Conservation (phyloP, 139 green algal genomes). For the Penium margaritaceum region DNA sequence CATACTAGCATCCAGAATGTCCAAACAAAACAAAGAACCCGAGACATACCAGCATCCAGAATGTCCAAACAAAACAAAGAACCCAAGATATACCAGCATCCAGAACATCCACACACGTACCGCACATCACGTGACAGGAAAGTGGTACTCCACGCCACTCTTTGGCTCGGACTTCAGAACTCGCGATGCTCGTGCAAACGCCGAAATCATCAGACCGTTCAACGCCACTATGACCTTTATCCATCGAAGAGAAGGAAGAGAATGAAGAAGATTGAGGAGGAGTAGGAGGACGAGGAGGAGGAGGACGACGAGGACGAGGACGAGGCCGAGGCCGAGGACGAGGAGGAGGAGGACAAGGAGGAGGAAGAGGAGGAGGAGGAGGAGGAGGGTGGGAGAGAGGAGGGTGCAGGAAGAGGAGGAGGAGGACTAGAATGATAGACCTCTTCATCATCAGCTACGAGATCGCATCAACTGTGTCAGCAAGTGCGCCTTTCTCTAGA, state of each 20-base stretch:
- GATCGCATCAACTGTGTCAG: not conserved
- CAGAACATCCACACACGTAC: too few species aligned
- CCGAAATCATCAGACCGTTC: conserved; percentile 78
- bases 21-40: too few species aligned
- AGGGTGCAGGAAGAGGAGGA: not conserved
- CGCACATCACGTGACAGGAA: too few species aligned
- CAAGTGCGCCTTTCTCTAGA: not conserved
- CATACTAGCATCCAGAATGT: too few species aligned
- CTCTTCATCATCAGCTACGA: conserved; percentile 4
- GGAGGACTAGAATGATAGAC: not conserved
- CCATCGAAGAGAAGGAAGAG: not conserved
- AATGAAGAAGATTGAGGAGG: not conserved
- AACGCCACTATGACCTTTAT: conserved; percentile 77
- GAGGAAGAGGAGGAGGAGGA: not conserved
- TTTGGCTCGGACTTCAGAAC: conserved; percentile 57
- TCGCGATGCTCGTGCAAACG: conserved; percentile 61
- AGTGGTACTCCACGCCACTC: too few species aligned
- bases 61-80: too few species aligned
- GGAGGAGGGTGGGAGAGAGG: not conserved
- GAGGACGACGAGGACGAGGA: not conserved
- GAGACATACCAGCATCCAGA: too few species aligned
- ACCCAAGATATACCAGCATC: too few species aligned
- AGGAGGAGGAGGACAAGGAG: not conserved
- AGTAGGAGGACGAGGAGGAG: not conserved
- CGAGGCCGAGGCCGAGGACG: not conserved